These are phyloP conservation scores for Syncephalis plumigaleata DNA, from an alignment of 371 early-diverging fungal genomes.

Conservation along the genomic window DNA sequence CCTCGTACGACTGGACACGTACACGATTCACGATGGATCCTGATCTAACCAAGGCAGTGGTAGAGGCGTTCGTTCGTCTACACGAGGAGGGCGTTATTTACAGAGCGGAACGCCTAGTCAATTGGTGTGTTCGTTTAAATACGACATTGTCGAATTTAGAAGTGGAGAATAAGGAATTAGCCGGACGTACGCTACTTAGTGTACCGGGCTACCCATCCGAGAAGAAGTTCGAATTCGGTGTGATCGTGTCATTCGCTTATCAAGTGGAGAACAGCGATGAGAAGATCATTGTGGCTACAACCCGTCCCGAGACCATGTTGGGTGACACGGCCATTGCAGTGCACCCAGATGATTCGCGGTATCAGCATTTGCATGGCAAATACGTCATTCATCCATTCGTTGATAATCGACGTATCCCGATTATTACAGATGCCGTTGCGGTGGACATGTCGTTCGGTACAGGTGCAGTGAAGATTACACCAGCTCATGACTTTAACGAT, in stretches of 20 bases:
- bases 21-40: constrained; percentile 95
- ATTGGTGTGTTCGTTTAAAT: constrained; percentile 97
- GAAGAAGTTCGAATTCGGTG: constrained; percentile 96
- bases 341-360: constrained; percentile 70
- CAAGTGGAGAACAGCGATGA: constrained; percentile 69
- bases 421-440: constrained; percentile 79
- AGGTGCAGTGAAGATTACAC: constrained; percentile 99
- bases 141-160: constrained; percentile 97
- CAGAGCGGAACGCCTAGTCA: constrained; percentile 92
- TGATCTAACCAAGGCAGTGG: constrained; percentile 67
- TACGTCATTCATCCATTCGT: constrained; percentile 90
- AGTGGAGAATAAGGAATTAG: constrained; percentile 82
- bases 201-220: constrained; percentile 84
- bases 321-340: constrained; percentile 97
- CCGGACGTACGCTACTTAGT: constrained; percentile 65
- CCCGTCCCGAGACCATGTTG: constrained; percentile 99
- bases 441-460: constrained; percentile 97
- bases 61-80: constrained; percentile 88
- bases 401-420: constrained; percentile 79
- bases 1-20: constrained; percentile 90
- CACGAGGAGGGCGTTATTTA: constrained; percentile 97
- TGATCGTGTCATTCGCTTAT: constrained; percentile 84
- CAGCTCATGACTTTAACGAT: constrained; percentile 99
- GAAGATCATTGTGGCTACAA: constrained; percentile 92
- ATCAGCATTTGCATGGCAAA: constrained; percentile 81